These are phyloP conservation scores for Gilbertella persicaria DNA, from an alignment of 371 early-diverging fungal genomes.

Conservation along the genomic window DNA sequence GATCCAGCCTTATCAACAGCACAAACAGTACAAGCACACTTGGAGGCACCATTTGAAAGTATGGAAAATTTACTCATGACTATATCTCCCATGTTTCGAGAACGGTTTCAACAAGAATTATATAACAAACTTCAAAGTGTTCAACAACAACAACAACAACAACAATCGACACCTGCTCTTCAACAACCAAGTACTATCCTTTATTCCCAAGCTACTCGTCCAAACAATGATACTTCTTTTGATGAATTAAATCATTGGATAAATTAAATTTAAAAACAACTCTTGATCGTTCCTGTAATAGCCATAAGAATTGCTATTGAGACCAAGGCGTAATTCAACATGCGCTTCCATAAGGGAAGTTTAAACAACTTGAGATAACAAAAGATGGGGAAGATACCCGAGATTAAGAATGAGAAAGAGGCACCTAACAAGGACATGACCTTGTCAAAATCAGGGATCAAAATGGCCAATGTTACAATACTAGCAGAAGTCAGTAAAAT, in stretches of 20 bases:
- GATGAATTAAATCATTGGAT: slow-evolving; percentile 29
- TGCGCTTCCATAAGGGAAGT: slow-evolving; percentile 14
- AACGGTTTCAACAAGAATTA: slow-evolving; percentile 35
- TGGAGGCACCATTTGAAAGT: slow-evolving; percentile 36
- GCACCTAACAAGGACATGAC: slow-evolving; percentile 68
- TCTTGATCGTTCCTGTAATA: slow-evolving; percentile 34
- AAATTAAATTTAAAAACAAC: slow-evolving; percentile 27
- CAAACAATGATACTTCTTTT: background rate
- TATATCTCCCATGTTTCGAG: slow-evolving; percentile 42
- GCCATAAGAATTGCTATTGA: slow-evolving; percentile 28
- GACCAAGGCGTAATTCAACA: slow-evolving; percentile 25
- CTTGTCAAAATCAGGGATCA: slow-evolving; percentile 60
- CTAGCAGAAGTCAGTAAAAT: slow-evolving; percentile 31
- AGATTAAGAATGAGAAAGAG: slow-evolving; percentile 59
- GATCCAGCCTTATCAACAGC: slow-evolving; percentile 24
- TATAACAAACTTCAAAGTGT: slow-evolving; percentile 33
- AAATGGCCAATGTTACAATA: slow-evolving; percentile 52
- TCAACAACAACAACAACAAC: slow-evolving; percentile 20
- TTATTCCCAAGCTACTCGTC: background rate
- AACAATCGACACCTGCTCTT: background rate
- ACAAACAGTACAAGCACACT: slow-evolving; percentile 22
- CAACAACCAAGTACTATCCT: slow-evolving; percentile 1
- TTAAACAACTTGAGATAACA: slow-evolving; percentile 51
- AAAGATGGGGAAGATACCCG: slow-evolving; percentile 58
- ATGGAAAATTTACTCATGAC: slow-evolving; percentile 45